phyloP scores from a whole-genome alignment of 805 yeast genomes.

The Huiozyma naganishii region DNA sequence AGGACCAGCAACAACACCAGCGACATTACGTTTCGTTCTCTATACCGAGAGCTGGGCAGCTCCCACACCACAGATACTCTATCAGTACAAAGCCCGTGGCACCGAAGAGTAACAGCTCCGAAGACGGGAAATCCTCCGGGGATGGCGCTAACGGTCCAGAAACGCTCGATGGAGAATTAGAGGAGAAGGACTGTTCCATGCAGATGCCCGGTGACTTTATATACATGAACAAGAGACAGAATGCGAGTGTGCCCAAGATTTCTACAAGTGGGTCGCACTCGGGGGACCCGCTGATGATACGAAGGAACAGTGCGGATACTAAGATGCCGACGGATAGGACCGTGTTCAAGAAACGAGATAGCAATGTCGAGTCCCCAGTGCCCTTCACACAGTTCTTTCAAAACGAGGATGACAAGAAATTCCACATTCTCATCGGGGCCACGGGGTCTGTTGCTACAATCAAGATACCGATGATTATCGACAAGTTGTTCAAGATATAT shows the following conservation, averaged over 20 bases:
- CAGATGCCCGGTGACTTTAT: constrained; percentile 30
- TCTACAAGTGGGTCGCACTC: no score
- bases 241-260: not conserved
- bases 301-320: no score
- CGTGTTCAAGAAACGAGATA: constrained; percentile 2
- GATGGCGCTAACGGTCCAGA: not conserved
- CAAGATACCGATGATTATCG: constrained; percentile 82
- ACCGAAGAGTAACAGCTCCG: not conserved
- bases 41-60: constrained; percentile 25
- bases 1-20: no score
- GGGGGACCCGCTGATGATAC: no score
- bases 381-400: constrained; percentile 67
- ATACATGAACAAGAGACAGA: constrained; percentile 12
- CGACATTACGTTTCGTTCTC: constrained; percentile 1
- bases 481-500: constrained; percentile 70
- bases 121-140: not conserved
- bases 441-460: constrained; percentile 97
- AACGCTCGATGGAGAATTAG: constrained; percentile 5
- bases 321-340: not conserved
- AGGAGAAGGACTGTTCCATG: constrained; percentile 23
- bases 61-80: constrained; percentile 42
- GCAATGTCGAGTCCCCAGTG: constrained; percentile 37
- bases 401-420: constrained; percentile 69
- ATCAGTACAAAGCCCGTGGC: constrained; percentile 39
- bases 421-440: constrained; percentile 83